Conservation (phyloP, 2,329 filamentous ascomycete species). For the Shiraia bambusicola region DNA sequence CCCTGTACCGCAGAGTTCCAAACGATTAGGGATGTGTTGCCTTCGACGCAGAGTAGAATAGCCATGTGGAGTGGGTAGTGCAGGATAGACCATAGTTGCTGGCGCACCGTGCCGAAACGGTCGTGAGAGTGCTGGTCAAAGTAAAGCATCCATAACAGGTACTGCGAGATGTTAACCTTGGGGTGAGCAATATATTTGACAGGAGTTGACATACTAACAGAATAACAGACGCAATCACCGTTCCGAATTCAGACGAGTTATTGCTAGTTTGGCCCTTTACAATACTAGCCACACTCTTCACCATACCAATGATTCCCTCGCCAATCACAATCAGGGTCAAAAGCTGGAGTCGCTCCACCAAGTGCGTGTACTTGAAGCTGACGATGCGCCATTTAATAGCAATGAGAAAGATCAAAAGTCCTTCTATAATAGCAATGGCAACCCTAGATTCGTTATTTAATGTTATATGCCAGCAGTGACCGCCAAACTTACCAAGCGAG, state of each 20-base stretch:
- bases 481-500: constrained; percentile 15
- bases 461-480: neutral
- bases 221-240: constrained; percentile 21
- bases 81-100: constrained; percentile 57
- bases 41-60: constrained; percentile 62
- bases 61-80: constrained; percentile 64
- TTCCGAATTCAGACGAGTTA: constrained; percentile 22
- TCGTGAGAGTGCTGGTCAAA: constrained; percentile 55
- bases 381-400: constrained; percentile 52
- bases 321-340: constrained; percentile 65
- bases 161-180: constrained; percentile 6
- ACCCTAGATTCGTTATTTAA: constrained; percentile 15
- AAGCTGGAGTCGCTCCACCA: constrained; percentile 61
- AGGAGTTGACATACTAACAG: constrained; percentile 12
- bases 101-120: constrained; percentile 53
- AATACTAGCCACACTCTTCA: constrained; percentile 38
- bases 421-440: constrained; percentile 21
- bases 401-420: constrained; percentile 22
- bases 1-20: constrained; percentile 29
- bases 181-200: neutral
- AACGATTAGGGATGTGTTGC: constrained; percentile 37
- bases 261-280: constrained; percentile 22
- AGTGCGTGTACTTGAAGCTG: constrained; percentile 60
- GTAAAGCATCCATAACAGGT: constrained; percentile 62
- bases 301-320: constrained; percentile 61